Percentiles rank a stretch among this genome's conserved stretches.
phyloP scores from a whole-genome alignment of 2,329 filamentous ascomycete species.

The Fusarium irregulare region DNA sequence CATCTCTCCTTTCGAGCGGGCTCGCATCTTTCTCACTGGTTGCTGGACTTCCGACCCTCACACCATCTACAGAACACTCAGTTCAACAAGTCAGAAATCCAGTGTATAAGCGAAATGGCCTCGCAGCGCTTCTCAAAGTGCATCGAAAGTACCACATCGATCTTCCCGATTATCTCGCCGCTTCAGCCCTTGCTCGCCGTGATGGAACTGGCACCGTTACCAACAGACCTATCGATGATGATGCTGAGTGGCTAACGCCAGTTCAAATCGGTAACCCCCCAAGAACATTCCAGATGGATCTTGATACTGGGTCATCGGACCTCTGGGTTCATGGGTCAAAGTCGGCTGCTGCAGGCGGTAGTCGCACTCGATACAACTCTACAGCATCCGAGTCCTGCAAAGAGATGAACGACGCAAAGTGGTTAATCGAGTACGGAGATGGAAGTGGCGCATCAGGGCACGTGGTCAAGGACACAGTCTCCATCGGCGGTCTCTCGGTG shows the following conservation, averaged over 20 bases:
- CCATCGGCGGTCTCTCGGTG: conserved; percentile 56
- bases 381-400: conserved; percentile 53
- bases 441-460: conserved; percentile 56
- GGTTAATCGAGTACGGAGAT: conserved; percentile 60
- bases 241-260: conserved; percentile 54
- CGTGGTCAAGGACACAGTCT: conserved; percentile 58
- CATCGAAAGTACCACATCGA: conserved; percentile 53
- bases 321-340: conserved; percentile 62
- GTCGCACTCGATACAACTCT: conserved; percentile 55
- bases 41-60: conserved; percentile 14
- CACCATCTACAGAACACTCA: conserved; percentile 24
- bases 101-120: conserved; percentile 50
- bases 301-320: conserved; percentile 61
- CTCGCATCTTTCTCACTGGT: conserved; percentile 19
- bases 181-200: conserved; percentile 41
- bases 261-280: conserved; percentile 57
- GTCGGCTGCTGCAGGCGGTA: conserved; percentile 52
- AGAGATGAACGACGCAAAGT: conserved; percentile 52
- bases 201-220: conserved; percentile 46
- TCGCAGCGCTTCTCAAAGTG: conserved; percentile 48
- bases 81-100: conserved; percentile 54
- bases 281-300: conserved; percentile 56
- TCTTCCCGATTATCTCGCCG: conserved; percentile 43
- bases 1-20: conserved; percentile 25
- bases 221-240: conserved; percentile 47